Conservation (phyloP, 1,139 yeast genomes). For the Diutina siamensis region DNA sequence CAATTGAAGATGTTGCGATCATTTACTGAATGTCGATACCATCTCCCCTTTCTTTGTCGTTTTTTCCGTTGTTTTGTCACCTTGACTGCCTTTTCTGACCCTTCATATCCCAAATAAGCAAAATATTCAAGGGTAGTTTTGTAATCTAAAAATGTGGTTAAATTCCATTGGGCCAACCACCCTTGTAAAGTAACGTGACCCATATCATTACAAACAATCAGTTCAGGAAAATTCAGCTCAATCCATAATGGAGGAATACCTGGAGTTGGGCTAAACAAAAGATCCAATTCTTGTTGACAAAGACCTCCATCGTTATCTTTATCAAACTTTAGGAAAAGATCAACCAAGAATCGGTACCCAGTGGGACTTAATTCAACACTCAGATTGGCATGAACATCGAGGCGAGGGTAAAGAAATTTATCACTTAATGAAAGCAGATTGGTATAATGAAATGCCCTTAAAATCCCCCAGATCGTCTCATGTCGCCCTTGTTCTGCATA, state of each 20-base stretch:
- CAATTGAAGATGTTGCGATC: slow-evolving; percentile 91
- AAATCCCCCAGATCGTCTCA: slow-evolving; percentile 92
- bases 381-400: slow-evolving; percentile 67
- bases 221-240: slow-evolving; percentile 72
- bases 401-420: slow-evolving; percentile 59
- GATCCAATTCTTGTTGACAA: slow-evolving; percentile 54
- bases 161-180: slow-evolving; percentile 97
- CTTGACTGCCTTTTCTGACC: slow-evolving; percentile 50
- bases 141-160: slow-evolving; percentile 82
- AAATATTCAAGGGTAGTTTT: slow-evolving; percentile 77
- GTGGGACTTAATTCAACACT: slow-evolving; percentile 87
- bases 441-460: slow-evolving; percentile 80
- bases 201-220: slow-evolving; percentile 80
- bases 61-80: slow-evolving; percentile 71
- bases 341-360: slow-evolving; percentile 90
- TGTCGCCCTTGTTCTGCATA: slow-evolving; percentile 89
- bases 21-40: slow-evolving; percentile 55
- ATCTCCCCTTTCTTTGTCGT: slow-evolving; percentile 51
- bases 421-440: slow-evolving; percentile 81
- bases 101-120: slow-evolving; percentile 74
- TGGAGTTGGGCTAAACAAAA: slow-evolving; percentile 78
- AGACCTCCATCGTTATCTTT: slow-evolving; percentile 94
- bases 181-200: slow-evolving; percentile 91
- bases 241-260: slow-evolving; percentile 85
- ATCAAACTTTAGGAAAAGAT: slow-evolving; percentile 75